Evolutionary conservation across 164 flowering plant species (phyloP).

Genomic region (Umbilicus rupestris): DNA sequence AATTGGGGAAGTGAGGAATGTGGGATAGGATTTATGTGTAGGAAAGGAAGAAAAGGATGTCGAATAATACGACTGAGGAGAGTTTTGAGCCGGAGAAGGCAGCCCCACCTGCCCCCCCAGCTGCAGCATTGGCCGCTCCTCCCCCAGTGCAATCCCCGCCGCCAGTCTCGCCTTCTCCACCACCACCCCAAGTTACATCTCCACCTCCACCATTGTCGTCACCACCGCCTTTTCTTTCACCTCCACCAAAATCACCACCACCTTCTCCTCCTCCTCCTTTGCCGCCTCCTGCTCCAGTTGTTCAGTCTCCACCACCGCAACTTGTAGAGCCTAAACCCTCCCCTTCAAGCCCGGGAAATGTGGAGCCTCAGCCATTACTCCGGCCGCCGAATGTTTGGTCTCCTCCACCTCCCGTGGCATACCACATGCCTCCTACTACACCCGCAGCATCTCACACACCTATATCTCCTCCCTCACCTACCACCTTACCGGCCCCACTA

Average conservation of each 20-base stretch:
- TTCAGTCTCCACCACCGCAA: constrained; percentile 9
- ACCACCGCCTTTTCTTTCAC: not conserved
- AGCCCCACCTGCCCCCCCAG: not conserved
- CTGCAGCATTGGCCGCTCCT: not conserved
- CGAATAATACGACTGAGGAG: not conserved
- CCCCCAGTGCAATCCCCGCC: not conserved
- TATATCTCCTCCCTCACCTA: constrained; percentile 15
- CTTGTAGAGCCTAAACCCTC: constrained; percentile 6
- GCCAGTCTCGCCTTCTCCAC: not conserved
- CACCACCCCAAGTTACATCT: constrained; percentile 1
- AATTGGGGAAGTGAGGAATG: not conserved
- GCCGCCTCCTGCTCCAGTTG: constrained; percentile 8
- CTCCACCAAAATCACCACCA: not conserved
- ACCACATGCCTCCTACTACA: constrained; percentile 9
- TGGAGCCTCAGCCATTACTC: not conserved
- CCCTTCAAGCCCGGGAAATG: not conserved
- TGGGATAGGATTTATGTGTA: constrained; percentile 1
- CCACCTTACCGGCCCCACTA: not conserved
- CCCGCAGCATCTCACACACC: constrained; percentile 7
- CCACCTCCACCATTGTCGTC: constrained; percentile 11
- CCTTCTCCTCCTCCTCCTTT: not conserved
- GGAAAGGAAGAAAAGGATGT: not conserved
- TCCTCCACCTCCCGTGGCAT: constrained; percentile 12
- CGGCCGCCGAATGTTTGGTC: constrained; percentile 10
- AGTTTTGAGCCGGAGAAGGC: not conserved